Evolutionary conservation across 345 rosid genomes (phyloP), one percentile per base, ranked within the genome.

Genomic region (Cardamine occulta): DNA sequence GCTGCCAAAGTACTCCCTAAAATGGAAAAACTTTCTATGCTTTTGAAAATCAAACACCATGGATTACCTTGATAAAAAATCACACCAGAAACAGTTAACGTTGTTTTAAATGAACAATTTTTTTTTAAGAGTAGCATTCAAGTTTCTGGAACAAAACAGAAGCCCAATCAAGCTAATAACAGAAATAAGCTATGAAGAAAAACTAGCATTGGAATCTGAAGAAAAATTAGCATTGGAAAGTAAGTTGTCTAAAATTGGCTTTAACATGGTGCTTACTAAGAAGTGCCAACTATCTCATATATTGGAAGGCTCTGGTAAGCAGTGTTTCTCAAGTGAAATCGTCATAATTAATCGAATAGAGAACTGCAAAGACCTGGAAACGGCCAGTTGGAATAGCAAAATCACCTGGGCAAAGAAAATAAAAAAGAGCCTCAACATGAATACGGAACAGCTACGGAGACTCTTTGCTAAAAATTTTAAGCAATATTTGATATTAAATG

Each of bases 151-250:
- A 24, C 3, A 24, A 24, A 24, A 24, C 28, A 45, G 34, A 70
- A 70, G 24, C 66, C 66, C 31, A 55, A 23, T 31, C 18, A 69
- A 59, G 42, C 53, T 0, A 42, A 63, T 24, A n/a, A 26, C 35
- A 63, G 8, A 24, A 10, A 14, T 9, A 62, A 40, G 17, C 45
- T 37, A 37, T 37, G 62, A 53, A 6, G 74, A 44, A 68, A 12
- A 53, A 23, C 3, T 19, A 56, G 63, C 4, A 1, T n/a, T 39
- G 35, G 51, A 39, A 54, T 54, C 34, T 48, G 53, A 48, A 48
- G 23, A 48, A 18, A 48, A 42, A 5, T 14, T 14, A 14, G 14
- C 7, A 42, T 19, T 19, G 48, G 48, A 42, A 42, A 42, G 4
- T 14, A 42, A 13, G 17, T 14, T 14, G 48, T 42, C 48, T 42